Conservation (phyloP, 2,329 filamentous ascomycete genomes). For the Westerdykella sp. region DNA sequence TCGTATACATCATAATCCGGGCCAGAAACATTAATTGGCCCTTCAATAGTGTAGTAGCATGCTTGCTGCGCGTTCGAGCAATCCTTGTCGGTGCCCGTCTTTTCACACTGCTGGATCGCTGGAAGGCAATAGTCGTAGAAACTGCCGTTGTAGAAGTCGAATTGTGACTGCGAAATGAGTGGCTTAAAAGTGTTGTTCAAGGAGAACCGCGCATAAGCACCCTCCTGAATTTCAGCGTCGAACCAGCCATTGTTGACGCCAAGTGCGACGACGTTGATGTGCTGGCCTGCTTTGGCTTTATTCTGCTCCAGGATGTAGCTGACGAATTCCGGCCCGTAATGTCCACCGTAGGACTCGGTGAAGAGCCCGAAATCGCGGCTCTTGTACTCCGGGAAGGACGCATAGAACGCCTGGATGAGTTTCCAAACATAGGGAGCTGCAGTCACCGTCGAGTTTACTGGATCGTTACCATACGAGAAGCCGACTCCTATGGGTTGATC, state of each 20-base stretch:
- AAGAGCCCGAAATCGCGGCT: slow-evolving; percentile 49
- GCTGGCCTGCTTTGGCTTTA: slow-evolving; percentile 24
- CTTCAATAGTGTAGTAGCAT: slow-evolving; percentile 48
- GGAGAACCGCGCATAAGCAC: slow-evolving; percentile 43
- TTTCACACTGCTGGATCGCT: slow-evolving; percentile 47
- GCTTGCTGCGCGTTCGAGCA: slow-evolving; percentile 50
- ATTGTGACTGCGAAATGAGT: slow-evolving; percentile 20
- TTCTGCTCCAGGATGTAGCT: slow-evolving; percentile 43
- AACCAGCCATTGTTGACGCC: slow-evolving; percentile 53
- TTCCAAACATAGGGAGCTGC: slow-evolving; percentile 55
- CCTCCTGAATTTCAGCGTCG: slow-evolving; percentile 48
- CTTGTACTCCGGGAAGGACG: slow-evolving; percentile 44
- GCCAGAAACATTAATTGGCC: slow-evolving; percentile 37
- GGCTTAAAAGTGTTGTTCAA: slow-evolving; percentile 48
- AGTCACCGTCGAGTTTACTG: slow-evolving; percentile 45
- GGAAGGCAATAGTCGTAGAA: slow-evolving; percentile 56
- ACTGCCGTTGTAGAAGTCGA: slow-evolving; percentile 50
- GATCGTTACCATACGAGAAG: slow-evolving; percentile 54
- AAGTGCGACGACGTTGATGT: slow-evolving; percentile 44
- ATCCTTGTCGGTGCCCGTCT: slow-evolving; percentile 42
- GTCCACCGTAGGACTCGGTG: slow-evolving; percentile 52
- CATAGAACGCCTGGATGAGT: slow-evolving; percentile 55
- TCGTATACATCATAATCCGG: slow-evolving; percentile 53
- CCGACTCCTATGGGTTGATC: slow-evolving; percentile 59
- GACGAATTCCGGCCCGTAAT: slow-evolving; percentile 50